Conservation (phyloP, 139 green algal genomes). For the Asterochloris sp. region DNA sequence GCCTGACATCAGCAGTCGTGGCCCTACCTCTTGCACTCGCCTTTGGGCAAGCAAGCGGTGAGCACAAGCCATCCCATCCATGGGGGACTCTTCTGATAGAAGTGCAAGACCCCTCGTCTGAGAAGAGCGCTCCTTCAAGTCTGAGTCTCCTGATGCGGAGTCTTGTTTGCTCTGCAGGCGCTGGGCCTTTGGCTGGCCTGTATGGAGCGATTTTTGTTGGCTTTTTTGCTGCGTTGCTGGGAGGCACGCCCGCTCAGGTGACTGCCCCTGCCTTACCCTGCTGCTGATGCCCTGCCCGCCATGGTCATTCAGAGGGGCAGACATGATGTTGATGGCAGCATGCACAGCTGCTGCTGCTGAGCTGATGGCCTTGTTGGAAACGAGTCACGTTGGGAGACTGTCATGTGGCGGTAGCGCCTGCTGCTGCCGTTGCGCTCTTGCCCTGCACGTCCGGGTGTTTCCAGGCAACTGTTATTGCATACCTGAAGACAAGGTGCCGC, state of each 20-base stretch:
- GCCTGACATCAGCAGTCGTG: constrained; percentile 28
- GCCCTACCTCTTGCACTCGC: constrained; percentile 29
- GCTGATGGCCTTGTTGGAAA: too few relatives aligned
- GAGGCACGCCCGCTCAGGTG: background rate
- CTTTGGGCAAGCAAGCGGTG: constrained; percentile 29
- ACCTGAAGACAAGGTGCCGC: background rate
- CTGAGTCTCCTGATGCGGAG: background rate
- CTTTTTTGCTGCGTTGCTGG: constrained; percentile 31
- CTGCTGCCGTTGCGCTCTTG: background rate
- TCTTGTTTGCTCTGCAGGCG: constrained; percentile 12
- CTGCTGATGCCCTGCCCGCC: background rate
- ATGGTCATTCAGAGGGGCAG: background rate
- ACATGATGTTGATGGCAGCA: background rate
- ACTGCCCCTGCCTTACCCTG: background rate
- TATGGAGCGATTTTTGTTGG: constrained; percentile 31
- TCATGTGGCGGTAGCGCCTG: background rate
- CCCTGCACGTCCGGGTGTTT: background rate
- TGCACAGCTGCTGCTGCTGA: background rate
- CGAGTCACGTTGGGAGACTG: background rate
- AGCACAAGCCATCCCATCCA: background rate
- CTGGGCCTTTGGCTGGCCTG: constrained; percentile 23
- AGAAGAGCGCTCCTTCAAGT: background rate
- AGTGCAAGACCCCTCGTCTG: background rate
- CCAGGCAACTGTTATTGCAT: too few relatives aligned
- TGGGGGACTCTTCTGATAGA: background rate